phyloP scores from a whole-genome alignment of 805 yeast genomes.

The Metschnikowia drakensbergensis region DNA sequence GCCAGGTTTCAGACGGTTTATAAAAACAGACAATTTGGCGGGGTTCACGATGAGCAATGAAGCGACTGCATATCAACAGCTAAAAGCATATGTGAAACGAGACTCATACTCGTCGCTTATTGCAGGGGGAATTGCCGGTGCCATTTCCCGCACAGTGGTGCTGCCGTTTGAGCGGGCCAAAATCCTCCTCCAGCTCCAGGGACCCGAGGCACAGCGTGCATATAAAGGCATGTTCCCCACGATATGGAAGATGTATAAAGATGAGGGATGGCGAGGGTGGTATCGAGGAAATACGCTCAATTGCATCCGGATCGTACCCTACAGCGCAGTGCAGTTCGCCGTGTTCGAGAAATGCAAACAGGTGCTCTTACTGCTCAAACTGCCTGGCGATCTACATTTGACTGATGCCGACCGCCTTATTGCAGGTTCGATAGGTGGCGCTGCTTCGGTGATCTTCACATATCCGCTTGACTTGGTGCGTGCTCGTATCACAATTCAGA shows the following conservation, averaged over 20 bases:
- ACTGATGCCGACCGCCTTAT: slow-evolving; percentile 56
- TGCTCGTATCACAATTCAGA: slow-evolving; percentile 84
- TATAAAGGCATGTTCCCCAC: slow-evolving; percentile 74
- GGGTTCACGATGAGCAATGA: neutral
- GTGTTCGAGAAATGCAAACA: slow-evolving; percentile 67
- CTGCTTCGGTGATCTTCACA: slow-evolving; percentile 73
- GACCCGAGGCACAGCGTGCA: slow-evolving; percentile 46
- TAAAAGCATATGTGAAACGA: slow-evolving; percentile 24
- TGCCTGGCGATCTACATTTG: slow-evolving; percentile 31
- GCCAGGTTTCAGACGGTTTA: neutral
- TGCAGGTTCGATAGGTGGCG: slow-evolving; percentile 82
- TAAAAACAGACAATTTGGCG: neutral
- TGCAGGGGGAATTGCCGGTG: slow-evolving; percentile 77
- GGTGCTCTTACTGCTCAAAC: slow-evolving; percentile 24
- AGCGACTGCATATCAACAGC: neutral
- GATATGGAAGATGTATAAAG: slow-evolving; percentile 71
- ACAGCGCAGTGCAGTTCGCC: slow-evolving; percentile 89
- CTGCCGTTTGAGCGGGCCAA: slow-evolving; percentile 95
- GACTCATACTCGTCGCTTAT: slow-evolving; percentile 61
- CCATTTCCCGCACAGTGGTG: slow-evolving; percentile 82
- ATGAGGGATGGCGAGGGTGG: slow-evolving; percentile 88
- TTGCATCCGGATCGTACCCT: slow-evolving; percentile 87
- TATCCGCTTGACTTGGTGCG: slow-evolving; percentile 91
- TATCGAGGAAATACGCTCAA: slow-evolving; percentile 90
- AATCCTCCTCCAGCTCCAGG: slow-evolving; percentile 87